Percentiles rank a stretch among this genome's conserved stretches.
Conservation (phyloP, 768 basidiomycete species). For the Dentipellis sp. region DNA sequence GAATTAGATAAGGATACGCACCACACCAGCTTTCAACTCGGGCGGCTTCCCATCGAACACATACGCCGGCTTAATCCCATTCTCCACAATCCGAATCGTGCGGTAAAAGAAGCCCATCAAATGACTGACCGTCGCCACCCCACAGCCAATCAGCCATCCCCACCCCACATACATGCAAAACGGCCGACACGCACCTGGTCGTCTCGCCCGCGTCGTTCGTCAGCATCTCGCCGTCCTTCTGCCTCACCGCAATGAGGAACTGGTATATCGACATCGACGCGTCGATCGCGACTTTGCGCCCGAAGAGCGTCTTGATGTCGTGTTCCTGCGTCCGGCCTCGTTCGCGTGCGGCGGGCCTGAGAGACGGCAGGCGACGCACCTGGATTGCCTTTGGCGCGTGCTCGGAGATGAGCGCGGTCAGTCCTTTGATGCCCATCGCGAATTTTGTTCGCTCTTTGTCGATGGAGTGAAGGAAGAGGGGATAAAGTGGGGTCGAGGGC, state of each 20-base stretch:
- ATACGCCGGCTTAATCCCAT: slow-evolving; percentile 96
- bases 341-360: not conserved
- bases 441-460: not conserved
- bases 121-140: slow-evolving; percentile 40
- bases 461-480: not conserved
- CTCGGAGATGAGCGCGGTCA: slow-evolving; percentile 82
- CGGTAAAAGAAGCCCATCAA: slow-evolving; percentile 99
- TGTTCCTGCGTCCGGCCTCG: slow-evolving; percentile 45
- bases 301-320: slow-evolving; percentile 95
- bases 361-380: slow-evolving; percentile 17
- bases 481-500: not conserved
- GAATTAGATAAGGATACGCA: slow-evolving; percentile 32
- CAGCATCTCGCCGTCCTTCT: slow-evolving; percentile 92
- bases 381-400: slow-evolving; percentile 81
- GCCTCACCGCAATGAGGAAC: slow-evolving; percentile 95
- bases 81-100: slow-evolving; percentile 96
- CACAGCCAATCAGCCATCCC: not conserved
- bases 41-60: slow-evolving; percentile 99
- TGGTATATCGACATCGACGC: slow-evolving; percentile 97
- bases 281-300: slow-evolving; percentile 97
- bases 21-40: slow-evolving; percentile 93
- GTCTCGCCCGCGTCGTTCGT: slow-evolving; percentile 98
- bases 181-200: slow-evolving; percentile 45
- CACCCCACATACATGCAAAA: not conserved
- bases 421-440: slow-evolving; percentile 88